Evolutionary conservation across 805 yeast genomes (phyloP), one percentile per base, ranked within the genome.

Genomic region (Cyberlindnera mycetangii): DNA sequence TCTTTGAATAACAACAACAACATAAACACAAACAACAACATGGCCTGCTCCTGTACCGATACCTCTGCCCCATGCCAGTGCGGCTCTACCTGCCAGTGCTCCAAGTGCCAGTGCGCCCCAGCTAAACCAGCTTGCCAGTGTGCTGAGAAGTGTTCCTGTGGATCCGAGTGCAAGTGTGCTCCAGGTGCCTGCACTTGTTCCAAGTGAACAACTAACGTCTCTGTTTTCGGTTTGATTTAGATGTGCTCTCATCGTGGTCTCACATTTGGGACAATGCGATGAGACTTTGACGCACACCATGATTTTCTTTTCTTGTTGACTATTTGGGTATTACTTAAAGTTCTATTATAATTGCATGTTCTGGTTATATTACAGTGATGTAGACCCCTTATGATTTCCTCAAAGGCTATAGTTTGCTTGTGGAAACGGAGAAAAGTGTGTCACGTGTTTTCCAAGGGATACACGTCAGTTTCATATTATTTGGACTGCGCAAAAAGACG

Each of bases 161-260:
- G 47, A 14, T 7, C 47, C 31, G 39, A 38, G 32, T 44, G 47
- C 37, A 44, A 44, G 33, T 44, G 47, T 30, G 39, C 47, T 17
- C 43, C 47, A 34, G 35, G 31, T 15, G 36, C 42, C 35, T 44
- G 47, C 32, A 34, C 47, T 11, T 44, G 47, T 16, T 22, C 37
- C 41, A 42, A 42, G 41, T 37, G 20, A 37, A 33, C n/a, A 5
- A 32, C 14, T 32, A 14, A 8, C 18, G 35, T 3, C 7, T 19
- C 20, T 10, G 16, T 7, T 25, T 25, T 25, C 28, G n/a, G n/a
- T 25, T 10, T 11, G 25, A 7, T 22, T 10, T 11, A 6, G 28
- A n/a, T 25, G 28, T 25, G 28, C 12, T n/a, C 14, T n/a, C 28
- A 25, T 25, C 28, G 28, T n/a, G 10, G 28, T 25, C 25, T 25